Conservation (phyloP, 495 filamentous ascomycete genomes). For the Tuber melanosporum region DNA sequence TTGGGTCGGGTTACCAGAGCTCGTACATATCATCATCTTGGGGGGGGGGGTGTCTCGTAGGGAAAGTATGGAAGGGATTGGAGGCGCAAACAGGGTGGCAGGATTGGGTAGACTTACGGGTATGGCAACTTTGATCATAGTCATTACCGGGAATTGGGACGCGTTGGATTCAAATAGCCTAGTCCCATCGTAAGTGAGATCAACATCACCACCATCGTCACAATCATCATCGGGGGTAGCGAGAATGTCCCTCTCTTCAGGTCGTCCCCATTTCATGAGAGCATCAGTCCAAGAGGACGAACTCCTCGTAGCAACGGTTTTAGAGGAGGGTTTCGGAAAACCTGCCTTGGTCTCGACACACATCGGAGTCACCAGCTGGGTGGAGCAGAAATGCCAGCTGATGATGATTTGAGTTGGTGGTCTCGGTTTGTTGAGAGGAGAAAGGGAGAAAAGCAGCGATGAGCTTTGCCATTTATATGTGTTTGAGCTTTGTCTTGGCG, state of each 20-base stretch:
- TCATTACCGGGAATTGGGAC: neutral
- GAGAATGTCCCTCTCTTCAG: conserved; percentile 72
- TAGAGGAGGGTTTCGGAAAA: conserved; percentile 63
- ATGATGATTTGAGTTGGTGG: conserved; percentile 93
- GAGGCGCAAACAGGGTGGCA: neutral
- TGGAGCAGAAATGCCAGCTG: conserved; percentile 55
- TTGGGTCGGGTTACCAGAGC: conserved; percentile 76
- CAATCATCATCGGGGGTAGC: conserved; percentile 1
- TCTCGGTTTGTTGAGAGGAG: conserved; percentile 56
- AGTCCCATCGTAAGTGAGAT: neutral
- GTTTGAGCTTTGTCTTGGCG: conserved; percentile 3
- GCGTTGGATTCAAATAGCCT: neutral
- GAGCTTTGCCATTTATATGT: conserved; percentile 1
- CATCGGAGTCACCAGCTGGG: conserved; percentile 82
- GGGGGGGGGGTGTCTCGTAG: conserved; percentile 25
- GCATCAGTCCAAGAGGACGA: conserved; percentile 48
- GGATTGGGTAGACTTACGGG: conserved; percentile 14
- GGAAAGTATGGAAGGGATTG: conserved; percentile 13
- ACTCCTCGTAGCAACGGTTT: conserved; percentile 99
- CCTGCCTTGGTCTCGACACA: conserved; percentile 66
- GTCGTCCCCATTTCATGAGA: conserved; percentile 98
- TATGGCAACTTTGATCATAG: neutral
- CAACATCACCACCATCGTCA: neutral
- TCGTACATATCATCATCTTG: conserved; percentile 55
- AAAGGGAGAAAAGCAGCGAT: conserved; percentile 42